phyloP scores from a whole-genome alignment of 768 basidiomycete species.

The Lentinula raphanica region DNA sequence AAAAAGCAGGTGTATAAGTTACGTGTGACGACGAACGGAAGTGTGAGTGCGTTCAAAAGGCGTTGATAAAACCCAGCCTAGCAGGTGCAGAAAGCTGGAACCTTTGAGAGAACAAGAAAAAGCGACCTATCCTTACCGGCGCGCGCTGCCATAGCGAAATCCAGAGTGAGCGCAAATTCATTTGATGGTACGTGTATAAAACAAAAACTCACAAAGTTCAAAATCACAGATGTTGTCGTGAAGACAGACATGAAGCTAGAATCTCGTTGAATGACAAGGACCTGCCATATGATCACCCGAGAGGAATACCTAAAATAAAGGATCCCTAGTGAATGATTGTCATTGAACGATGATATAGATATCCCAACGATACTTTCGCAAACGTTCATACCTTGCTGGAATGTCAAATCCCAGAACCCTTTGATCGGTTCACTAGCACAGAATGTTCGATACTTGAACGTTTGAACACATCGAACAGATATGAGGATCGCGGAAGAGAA shows the following conservation, averaged over 20 bases:
- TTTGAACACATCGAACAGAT: slow-evolving; percentile 18
- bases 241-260: slow-evolving; percentile 19
- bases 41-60: slow-evolving; percentile 20
- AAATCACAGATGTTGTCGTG: slow-evolving; percentile 19
- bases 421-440: slow-evolving; percentile 13
- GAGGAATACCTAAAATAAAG: slow-evolving; percentile 22
- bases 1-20: too few species aligned
- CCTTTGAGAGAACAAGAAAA: neutral
- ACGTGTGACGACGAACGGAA: slow-evolving; percentile 18
- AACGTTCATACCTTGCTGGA: slow-evolving; percentile 22
- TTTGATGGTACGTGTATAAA: too few species aligned
- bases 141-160: too few species aligned
- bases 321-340: slow-evolving; percentile 14
- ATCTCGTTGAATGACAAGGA: neutral
- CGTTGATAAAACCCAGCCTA: slow-evolving; percentile 25
- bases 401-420: slow-evolving; percentile 18
- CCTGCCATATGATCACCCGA: neutral
- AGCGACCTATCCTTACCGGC: slow-evolving; percentile 9
- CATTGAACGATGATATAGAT: neutral
- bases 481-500: slow-evolving; percentile 20
- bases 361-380: too few species aligned
- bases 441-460: slow-evolving; percentile 13
- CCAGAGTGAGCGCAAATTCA: too few species aligned
- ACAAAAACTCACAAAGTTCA: slow-evolving; percentile 23
- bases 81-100: neutral